These are phyloP conservation scores for Pisolithus sp. DNA, from an alignment of 768 basidiomycete genomes.

Conservation along the genomic window DNA sequence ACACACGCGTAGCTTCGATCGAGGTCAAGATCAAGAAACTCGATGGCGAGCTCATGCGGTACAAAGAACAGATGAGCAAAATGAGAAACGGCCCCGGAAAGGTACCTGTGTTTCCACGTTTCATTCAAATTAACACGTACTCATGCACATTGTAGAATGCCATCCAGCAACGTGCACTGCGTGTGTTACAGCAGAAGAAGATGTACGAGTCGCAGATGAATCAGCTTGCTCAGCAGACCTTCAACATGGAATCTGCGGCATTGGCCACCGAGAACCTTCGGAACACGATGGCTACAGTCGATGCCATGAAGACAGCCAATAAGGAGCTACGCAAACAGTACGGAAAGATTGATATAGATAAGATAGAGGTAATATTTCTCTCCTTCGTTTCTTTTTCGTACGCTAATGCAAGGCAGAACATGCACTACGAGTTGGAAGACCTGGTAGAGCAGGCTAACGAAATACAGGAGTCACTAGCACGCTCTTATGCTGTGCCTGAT, in stretches of 20 bases:
- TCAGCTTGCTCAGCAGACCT: slow-evolving; percentile 90
- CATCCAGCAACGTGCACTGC: slow-evolving; percentile 89
- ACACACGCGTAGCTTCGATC: slow-evolving; percentile 75
- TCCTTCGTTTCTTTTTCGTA: neutral
- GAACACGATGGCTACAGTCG: slow-evolving; percentile 98
- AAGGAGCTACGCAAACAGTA: slow-evolving; percentile 97
- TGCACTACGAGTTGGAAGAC: slow-evolving; percentile 98
- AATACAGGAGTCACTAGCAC: slow-evolving; percentile 88
- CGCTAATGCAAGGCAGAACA: slow-evolving; percentile 46
- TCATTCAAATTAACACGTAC: neutral
- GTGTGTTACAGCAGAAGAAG: slow-evolving; percentile 89
- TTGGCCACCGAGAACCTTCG: slow-evolving; percentile 96
- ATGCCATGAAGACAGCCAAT: slow-evolving; percentile 93
- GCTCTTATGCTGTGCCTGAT: slow-evolving; percentile 95
- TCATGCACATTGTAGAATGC: slow-evolving; percentile 50
- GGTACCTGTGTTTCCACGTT: slow-evolving; percentile 36
- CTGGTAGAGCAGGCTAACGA: slow-evolving; percentile 95
- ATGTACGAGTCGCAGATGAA: slow-evolving; percentile 92
- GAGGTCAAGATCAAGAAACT: slow-evolving; percentile 97
- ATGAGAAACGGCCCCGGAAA: slow-evolving; percentile 92
- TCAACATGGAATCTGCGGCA: slow-evolving; percentile 96
- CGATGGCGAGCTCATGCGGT: slow-evolving; percentile 84
- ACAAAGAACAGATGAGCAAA: slow-evolving; percentile 96
- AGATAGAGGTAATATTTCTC: slow-evolving; percentile 76
- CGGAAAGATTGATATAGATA: slow-evolving; percentile 94